Evolutionary conservation across 2,329 filamentous ascomycete genomes (phyloP).

Genomic region (Aspergillus tanneri): DNA sequence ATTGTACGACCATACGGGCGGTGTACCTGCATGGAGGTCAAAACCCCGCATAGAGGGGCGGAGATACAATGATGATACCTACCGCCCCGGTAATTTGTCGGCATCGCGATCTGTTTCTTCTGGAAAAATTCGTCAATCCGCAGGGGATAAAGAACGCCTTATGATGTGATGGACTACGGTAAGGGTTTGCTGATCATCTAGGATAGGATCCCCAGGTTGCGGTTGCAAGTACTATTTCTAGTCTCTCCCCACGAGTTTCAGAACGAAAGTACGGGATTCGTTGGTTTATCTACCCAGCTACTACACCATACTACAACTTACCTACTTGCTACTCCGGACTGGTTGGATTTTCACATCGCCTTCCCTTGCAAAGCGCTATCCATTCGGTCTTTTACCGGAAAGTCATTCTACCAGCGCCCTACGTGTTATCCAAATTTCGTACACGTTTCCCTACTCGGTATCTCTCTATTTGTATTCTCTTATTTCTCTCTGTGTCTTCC

Average conservation of each 20-base stretch:
- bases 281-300: not conserved
- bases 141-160: not conserved
- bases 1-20: not conserved
- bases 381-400: conserved; percentile 14
- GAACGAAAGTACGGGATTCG: not conserved
- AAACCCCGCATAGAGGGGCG: conserved; percentile 5
- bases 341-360: conserved; percentile 3
- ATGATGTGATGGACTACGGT: not conserved
- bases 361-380: conserved; percentile 8
- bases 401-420: conserved; percentile 26
- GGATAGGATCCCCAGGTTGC: not conserved
- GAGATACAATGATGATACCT: conserved; percentile 14
- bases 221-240: no score
- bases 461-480: conserved; percentile 1
- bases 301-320: no score
- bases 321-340: no score
- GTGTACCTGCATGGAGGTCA: conserved; percentile 1
- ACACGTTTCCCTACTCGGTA: not conserved
- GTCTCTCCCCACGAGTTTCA: not conserved
- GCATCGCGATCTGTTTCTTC: not conserved
- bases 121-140: not conserved
- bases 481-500: conserved; percentile 4
- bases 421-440: conserved; percentile 18
- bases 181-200: not conserved
- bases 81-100: conserved; percentile 20